Evolutionary conservation across 2,329 filamentous ascomycete species (phyloP), one percentile per base, ranked within the genome.

Genomic region (Metarhizium sp.): DNA sequence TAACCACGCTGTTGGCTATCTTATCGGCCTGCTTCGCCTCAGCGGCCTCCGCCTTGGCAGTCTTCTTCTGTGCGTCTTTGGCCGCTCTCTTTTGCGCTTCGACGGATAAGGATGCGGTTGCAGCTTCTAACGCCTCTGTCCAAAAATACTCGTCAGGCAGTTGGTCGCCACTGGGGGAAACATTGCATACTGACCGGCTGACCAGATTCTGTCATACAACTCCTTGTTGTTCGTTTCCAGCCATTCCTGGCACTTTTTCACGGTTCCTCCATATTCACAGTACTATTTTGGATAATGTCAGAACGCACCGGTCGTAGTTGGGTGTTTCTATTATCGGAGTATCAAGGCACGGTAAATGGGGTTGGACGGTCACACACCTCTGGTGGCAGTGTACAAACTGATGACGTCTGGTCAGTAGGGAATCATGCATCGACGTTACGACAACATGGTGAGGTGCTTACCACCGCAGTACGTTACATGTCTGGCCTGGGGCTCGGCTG

Each of bases 181-280:
- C 51, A 52, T 29, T 29, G 14, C 50, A 55, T 25, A 62, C 74
- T 59, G 76, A 92, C 91, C 90, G 73, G 88, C 80, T 51, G 91
- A 96, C 80, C 95, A 96, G 72, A 99, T 81, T 64, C 78, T 77
- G 59, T 81, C 73, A 73, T 95, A 95, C 70, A 96, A 75, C 50
- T 80, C 78, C 3, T 85, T 81, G 64, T 96, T 80, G 61, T 84
- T 80, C 61, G 85, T 82, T 66, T 90, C 77, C 20, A 99, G 84
- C 94, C 94, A 99, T 71, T 97, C 92, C 72, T 92, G 88, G 76
- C 94, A 99, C 76, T 96, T 99, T 75, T 91, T 96, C 29, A 88
- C 86, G 43, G 92, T 97, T 61, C 92, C 92, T 67, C 94, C 94
- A 73, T 96, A 97, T 75, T 99, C 94, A 78, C 94, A 99, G 76